Conservation (phyloP, 148 eudicot species). For the Diospyros lotus region DNA sequence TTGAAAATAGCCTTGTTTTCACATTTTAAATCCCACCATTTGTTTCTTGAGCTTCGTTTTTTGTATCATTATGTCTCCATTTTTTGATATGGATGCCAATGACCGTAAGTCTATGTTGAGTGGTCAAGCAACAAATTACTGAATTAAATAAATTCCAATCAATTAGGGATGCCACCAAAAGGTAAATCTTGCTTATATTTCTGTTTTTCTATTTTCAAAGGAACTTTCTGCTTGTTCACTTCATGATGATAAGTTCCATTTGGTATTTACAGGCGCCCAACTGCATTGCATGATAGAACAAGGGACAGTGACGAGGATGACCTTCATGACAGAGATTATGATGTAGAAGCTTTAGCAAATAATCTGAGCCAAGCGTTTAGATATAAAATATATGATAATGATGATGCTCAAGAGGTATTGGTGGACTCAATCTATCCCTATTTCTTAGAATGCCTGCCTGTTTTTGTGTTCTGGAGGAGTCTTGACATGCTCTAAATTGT, state of each 20-base stretch:
- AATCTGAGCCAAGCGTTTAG: constrained; percentile 83
- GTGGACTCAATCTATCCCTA: not conserved
- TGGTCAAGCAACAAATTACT: not conserved
- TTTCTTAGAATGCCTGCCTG: not conserved
- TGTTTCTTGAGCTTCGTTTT: no score
- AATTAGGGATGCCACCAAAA: no score
- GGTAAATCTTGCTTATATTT: no score
- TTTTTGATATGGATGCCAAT: no score
- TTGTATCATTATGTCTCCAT: no score
- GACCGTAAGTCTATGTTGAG: no score
- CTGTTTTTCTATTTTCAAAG: not conserved
- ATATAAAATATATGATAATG: constrained; percentile 56
- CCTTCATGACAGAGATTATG: constrained; percentile 85
- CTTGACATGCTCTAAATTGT: not conserved
- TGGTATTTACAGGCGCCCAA: constrained; percentile 66
- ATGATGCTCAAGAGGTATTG: constrained; percentile 68
- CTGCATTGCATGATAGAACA: constrained; percentile 84
- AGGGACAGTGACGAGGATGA: constrained; percentile 97
- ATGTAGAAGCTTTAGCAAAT: constrained; percentile 82
- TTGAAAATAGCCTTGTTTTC: no score
- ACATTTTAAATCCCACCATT: no score
- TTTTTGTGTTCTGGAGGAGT: not conserved
- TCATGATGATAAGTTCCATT: no score
- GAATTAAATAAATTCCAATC: not conserved
- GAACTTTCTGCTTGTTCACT: no score